Evolutionary conservation across 2,329 filamentous ascomycete species (phyloP), one percentile per base, ranked within the genome.

Genomic region (Elsinoe australis): DNA sequence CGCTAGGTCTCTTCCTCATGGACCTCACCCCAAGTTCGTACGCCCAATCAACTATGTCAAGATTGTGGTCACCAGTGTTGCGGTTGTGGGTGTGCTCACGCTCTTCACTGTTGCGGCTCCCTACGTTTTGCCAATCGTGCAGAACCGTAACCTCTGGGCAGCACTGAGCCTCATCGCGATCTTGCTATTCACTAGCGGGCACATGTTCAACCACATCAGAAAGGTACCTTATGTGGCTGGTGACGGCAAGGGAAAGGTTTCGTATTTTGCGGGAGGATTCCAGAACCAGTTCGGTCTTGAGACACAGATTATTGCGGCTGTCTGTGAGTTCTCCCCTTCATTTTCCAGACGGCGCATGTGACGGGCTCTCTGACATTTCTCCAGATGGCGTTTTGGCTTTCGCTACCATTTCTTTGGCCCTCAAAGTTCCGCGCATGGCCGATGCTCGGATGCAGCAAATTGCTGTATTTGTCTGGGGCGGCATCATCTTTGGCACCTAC

Each of bases 151-250:
- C 60, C 70, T 96, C 14, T 98, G 92, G 92, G 89, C 90, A 18
- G 87, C 85, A 17, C 68, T 94, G 59, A 94, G 85, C 66, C 72
- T 98, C 56, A 88, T 96, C 59, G 75, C 82, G 10, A 89, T 98
- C 54, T 77, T 98, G 33, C 74, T 95, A 50, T 98, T 96, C 70
- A 95, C 85, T 38, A 92, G 85, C 58, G 94, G 92, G 31, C 89
- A 96, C 69, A 98, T 98, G 94, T 98, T 94, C 76, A 98, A 96
- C 67, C 89, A 95, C 63, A 98, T 98, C 62, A 80, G 94, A 58
- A 90, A 92, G 65, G 87, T 94, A 2, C 92, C 92, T 2, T 98
- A 98, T 59, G 87, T 96, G 24, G 75, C 81, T 33, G 85, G 84
- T 33, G 82, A 96, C 63, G 87, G 87, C 29, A 80, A 78, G 48